phyloP scores from a whole-genome alignment of 164 flowering plant genomes.

The Annona cherimola region DNA sequence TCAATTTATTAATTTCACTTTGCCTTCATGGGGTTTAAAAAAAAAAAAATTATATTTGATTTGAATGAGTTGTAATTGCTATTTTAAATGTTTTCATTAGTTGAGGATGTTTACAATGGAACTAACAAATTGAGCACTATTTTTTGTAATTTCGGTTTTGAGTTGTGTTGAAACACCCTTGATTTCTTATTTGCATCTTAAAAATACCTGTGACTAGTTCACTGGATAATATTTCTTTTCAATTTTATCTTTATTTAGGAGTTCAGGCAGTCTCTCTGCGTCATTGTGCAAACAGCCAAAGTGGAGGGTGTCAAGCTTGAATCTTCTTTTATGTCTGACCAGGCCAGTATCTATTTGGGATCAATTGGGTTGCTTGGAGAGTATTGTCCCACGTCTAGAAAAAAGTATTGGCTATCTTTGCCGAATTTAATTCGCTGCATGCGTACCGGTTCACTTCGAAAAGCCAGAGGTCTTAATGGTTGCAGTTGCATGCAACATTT shows the following conservation, averaged over 20 bases:
- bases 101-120: no score
- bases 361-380: constrained; percentile 62
- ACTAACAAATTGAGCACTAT: no score
- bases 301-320: constrained; percentile 46
- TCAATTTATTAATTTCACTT: no score
- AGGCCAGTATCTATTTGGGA: constrained; percentile 29
- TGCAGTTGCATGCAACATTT: constrained; percentile 34
- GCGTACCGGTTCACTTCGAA: constrained; percentile 31
- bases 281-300: constrained; percentile 26
- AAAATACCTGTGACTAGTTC: no score
- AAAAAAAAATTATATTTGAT: no score
- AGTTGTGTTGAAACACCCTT: no score
- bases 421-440: constrained; percentile 32
- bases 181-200: no score
- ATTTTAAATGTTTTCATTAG: no score
- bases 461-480: constrained; percentile 14
- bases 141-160: no score
- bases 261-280: neutral
- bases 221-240: no score
- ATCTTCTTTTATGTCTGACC: constrained; percentile 67
- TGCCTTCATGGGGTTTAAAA: no score
- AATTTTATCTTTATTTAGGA: neutral
- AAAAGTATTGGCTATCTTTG: constrained; percentile 26
- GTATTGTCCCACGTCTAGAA: constrained; percentile 48
- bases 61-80: no score